Evolutionary conservation across 208 protist genomes (phyloP), one percentile per base, ranked within the genome.

Genomic region (Trypanosoma rangeli): DNA sequence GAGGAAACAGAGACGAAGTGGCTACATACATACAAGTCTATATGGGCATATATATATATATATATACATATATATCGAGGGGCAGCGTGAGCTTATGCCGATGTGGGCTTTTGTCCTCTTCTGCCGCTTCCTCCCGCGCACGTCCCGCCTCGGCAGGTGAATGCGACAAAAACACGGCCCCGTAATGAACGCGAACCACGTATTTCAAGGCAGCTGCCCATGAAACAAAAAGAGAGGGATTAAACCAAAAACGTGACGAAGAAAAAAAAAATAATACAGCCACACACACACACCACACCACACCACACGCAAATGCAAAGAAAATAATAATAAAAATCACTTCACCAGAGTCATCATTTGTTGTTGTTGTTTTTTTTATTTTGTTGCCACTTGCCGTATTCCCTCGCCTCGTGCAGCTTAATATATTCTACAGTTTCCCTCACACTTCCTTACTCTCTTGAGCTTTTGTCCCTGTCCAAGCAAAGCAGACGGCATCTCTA

Each of bases 401-500:
- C 49, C 20, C 7, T 12, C 24, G 22, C 49, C 22, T 53, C 22
- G 49, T 18, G 7, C 50, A 68, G 26, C 15, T 55, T 57, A 52
- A 63, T 52, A 76, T 53, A 74, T 29, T 49, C 31, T 76, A 29
- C 22, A 33, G 4, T 18, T n/a, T 52, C 20, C 57, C 56, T 18
- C 49, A n/a, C 9, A 53, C n/a, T 53, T 24, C 24, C 22, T 9
- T 12, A 24, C 49, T 12, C 7, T 26, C 49, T 53, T 53, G 49
- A 4, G 9, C 24, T 12, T 22, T 28, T 13, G 61, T 53, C 62
- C 42, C 64, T 8, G 53, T 58, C 39, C 57, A 62, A 68, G 44
- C 1, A 62, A 64, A 16, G 37, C 65, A 13, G 59, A 62, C 20
- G 54, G 64, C 59, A 68, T 61, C n/a, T 63, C 62, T 64, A 87